phyloP scores from a whole-genome alignment of 2,329 filamentous ascomycete genomes.

The Pestalotiopsis sp. region DNA sequence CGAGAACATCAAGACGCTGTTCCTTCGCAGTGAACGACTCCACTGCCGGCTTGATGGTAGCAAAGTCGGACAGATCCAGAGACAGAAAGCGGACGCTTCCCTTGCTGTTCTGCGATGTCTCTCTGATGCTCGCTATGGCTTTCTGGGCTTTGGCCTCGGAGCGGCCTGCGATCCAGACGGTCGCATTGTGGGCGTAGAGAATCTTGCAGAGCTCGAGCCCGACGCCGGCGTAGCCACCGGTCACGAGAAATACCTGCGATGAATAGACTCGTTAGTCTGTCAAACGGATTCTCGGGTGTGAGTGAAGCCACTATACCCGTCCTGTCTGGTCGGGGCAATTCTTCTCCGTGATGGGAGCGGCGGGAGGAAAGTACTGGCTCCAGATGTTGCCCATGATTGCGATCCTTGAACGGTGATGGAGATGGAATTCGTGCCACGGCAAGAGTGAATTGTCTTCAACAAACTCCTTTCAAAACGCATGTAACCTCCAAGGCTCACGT shows the following conservation, averaged over 20 bases:
- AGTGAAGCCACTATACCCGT: conserved; percentile 16
- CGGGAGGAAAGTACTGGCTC: conserved; percentile 24
- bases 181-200: conserved; percentile 25
- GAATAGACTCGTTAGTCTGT: not conserved
- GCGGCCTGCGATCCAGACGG: conserved; percentile 37
- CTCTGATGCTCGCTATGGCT: conserved; percentile 24
- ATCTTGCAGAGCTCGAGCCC: conserved; percentile 11
- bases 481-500: too few relatives aligned
- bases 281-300: not conserved
- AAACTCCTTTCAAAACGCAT: too few relatives aligned
- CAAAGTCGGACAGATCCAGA: conserved; percentile 31
- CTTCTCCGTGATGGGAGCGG: conserved; percentile 22
- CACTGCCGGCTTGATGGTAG: conserved; percentile 28
- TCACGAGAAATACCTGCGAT: conserved; percentile 18
- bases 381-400: conserved; percentile 23
- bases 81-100: conserved; percentile 26
- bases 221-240: conserved; percentile 16
- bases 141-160: conserved; percentile 24
- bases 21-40: conserved; percentile 21
- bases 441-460: too few relatives aligned
- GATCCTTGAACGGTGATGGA: not conserved
- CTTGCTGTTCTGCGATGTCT: conserved; percentile 11
- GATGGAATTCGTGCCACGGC: too few relatives aligned
- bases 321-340: conserved; percentile 25
- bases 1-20: conserved; percentile 31